Conservation (phyloP, 225 moss, liverwort and hornwort genomes). For the Pseudoscleropodium purum region DNA sequence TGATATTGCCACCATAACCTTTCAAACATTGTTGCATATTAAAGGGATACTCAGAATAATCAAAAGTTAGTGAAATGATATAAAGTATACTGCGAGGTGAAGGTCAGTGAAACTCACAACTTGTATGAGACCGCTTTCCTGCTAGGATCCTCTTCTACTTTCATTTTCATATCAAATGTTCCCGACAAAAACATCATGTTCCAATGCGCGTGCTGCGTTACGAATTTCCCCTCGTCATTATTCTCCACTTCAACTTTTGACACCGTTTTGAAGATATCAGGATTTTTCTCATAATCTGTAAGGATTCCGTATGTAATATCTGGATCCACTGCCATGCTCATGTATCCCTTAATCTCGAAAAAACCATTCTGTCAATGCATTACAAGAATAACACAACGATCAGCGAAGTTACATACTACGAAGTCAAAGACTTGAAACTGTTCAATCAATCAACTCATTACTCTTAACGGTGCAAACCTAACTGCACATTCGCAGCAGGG, state of each 20-base stretch:
- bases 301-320: constrained; percentile 67
- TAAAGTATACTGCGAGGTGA: background rate
- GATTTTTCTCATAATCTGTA: constrained; percentile 68
- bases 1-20: background rate
- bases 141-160: constrained; percentile 60
- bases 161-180: constrained; percentile 67
- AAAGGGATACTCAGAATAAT: background rate
- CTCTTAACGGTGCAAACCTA: background rate
- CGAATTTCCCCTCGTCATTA: constrained; percentile 49
- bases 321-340: constrained; percentile 56
- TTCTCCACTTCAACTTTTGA: constrained; percentile 69
- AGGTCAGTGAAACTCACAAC: constrained; percentile 40
- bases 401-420: background rate
- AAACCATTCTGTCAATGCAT: constrained; percentile 20
- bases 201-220: constrained; percentile 80
- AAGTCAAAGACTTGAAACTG: background rate
- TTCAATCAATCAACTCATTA: background rate
- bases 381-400: background rate
- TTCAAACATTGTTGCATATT: background rate
- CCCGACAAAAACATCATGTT: constrained; percentile 74
- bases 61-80: background rate
- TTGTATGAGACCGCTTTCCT: constrained; percentile 65
- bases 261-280: constrained; percentile 72
- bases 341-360: constrained; percentile 45
- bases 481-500: background rate